Evolutionary conservation across 2,329 filamentous ascomycete genomes (phyloP), one percentile per base, ranked within the genome.

Genomic region (Diaporthe batatas): DNA sequence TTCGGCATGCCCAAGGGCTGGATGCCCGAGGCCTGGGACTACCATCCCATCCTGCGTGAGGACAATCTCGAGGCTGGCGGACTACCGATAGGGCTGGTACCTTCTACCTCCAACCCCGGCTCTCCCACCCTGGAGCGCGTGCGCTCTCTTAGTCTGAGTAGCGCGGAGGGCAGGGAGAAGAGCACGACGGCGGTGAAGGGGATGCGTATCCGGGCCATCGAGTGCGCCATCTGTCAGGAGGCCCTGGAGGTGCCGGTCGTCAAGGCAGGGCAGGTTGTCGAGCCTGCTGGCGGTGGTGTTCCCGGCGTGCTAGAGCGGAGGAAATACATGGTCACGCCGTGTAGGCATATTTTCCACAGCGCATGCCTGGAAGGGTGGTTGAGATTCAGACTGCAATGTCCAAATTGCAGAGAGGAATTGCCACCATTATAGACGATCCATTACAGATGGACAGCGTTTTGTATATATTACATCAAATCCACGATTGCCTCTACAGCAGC

Each of bases 311-410:
- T 98, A 76, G 93, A 93, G 42, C 87, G 96, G 74, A 89, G 95
- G 65, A 87, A 90, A 77, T 98, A 98, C 83, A 99, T 99, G 96
- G 94, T 98, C 29, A 99, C 96, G 72, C 96, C 96, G 62, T 99
- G 96, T 82, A 87, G 95, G 71, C 96, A 99, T 84, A 95, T 98
- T 64, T 99, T 99, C 81, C 96, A 99, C 80, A 96, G 92, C 72
- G 86, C 88, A 42, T 99, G 96, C 82, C 84, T 99, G 77, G 96
- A 98, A 83, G 95, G 94, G 51, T 98, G 96, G 96, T 96, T 99
- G 93, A 89, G 94, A 80, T 95, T 97, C 81, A 86, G 96, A 72
- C 83, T 99, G 79, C 94, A 98, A 84, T 99, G 96, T 83, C 96
- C 96, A 0, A 98, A 98, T 76, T 98, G 96, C 83, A 89, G 96